Conservation (phyloP, 306 rosid species). For the Inga laurina region DNA sequence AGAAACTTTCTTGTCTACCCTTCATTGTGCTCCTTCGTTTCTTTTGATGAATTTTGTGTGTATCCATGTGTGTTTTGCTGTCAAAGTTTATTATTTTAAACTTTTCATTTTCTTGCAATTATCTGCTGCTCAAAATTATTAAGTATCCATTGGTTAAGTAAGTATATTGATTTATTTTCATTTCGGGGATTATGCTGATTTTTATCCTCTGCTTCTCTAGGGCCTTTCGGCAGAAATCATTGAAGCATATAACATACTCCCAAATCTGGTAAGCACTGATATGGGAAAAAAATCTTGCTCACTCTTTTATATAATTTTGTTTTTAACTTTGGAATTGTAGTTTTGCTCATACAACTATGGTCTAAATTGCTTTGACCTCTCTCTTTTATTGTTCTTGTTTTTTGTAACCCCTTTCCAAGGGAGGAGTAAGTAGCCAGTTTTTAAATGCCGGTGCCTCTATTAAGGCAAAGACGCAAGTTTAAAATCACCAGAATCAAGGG, state of each 20-base stretch:
- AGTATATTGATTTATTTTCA: background rate
- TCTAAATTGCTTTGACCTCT: background rate
- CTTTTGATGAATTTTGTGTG: background rate
- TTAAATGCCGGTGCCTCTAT: background rate
- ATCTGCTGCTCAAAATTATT: background rate
- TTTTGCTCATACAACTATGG: conserved; percentile 2
- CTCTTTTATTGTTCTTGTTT: background rate
- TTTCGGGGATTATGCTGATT: conserved; percentile 10
- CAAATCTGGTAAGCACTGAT: conserved; percentile 64
- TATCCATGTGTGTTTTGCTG: background rate
- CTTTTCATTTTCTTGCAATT: background rate
- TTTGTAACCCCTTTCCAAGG: background rate
- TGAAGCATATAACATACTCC: conserved; percentile 83
- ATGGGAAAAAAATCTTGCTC: conserved; percentile 23
- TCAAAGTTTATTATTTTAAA: background rate
- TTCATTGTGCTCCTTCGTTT: background rate
- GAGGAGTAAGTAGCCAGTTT: background rate
- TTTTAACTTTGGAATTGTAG: background rate
- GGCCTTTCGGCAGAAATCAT: conserved; percentile 62
- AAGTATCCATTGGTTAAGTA: background rate
- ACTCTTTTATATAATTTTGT: background rate
- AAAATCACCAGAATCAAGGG: background rate
- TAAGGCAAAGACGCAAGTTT: conserved; percentile 1
- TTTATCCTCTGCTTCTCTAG: conserved; percentile 37
- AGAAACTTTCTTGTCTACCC: background rate